A percentile compares a stretch with the other conserved stretches of the same genome.
Evolutionary conservation across 768 basidiomycete species (phyloP).

Genomic region (Boletus subcaerulescens): DNA sequence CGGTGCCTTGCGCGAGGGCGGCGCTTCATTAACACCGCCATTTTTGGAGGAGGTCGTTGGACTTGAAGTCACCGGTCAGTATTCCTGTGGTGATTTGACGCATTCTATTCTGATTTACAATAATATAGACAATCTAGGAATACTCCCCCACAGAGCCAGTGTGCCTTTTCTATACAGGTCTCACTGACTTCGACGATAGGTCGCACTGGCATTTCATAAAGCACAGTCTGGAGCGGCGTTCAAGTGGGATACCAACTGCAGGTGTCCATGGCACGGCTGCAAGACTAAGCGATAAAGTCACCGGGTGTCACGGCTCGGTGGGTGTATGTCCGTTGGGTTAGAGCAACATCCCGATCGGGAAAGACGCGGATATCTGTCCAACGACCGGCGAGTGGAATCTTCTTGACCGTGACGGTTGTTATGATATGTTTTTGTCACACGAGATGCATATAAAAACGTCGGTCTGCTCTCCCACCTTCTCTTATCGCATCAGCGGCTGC

Average conservation of each 20-base stretch:
- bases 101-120: slow-evolving; percentile 27
- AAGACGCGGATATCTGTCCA: neutral
- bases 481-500: slow-evolving; percentile 7
- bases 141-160: slow-evolving; percentile 16
- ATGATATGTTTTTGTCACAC: slow-evolving; percentile 36
- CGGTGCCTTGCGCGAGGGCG: slow-evolving; percentile 24
- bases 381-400: slow-evolving; percentile 20
- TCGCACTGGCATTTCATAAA: slow-evolving; percentile 9
- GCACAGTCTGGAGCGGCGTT: slow-evolving; percentile 10
- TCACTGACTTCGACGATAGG: slow-evolving; percentile 23
- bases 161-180: slow-evolving; percentile 16
- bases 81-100: slow-evolving; percentile 29
- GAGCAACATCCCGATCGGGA: slow-evolving; percentile 18
- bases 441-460: slow-evolving; percentile 28
- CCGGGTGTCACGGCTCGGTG: slow-evolving; percentile 26
- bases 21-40: slow-evolving; percentile 12
- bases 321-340: slow-evolving; percentile 14
- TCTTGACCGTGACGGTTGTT: slow-evolving; percentile 24
- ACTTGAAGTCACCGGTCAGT: slow-evolving; percentile 9
- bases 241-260: neutral
- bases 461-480: neutral
- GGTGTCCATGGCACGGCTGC: too few relatives aligned
- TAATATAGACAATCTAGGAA: slow-evolving; percentile 22
- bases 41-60: slow-evolving; percentile 1
- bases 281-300: slow-evolving; percentile 17